Evolutionary conservation across 78 protist species (phyloP).

Genomic region (Thecamonas trahens): DNA sequence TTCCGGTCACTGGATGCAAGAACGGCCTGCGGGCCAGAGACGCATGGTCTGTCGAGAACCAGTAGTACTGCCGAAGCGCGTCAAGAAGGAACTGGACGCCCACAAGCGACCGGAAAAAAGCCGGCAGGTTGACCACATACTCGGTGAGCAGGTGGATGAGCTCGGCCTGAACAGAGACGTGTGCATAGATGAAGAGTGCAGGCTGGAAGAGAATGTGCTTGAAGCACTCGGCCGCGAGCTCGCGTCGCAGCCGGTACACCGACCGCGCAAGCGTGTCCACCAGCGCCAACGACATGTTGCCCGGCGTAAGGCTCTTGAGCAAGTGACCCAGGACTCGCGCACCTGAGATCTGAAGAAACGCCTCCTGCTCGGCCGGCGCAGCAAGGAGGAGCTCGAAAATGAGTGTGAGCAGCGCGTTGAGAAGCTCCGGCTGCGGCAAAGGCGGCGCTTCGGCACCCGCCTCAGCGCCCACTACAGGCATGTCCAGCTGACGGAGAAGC

Average conservation of each 20-base stretch:
- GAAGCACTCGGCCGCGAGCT: background rate
- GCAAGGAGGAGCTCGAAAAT: background rate
- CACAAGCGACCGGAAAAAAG: background rate
- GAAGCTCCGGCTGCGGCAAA: background rate
- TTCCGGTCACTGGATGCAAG: too few relatives aligned
- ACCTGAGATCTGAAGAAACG: background rate
- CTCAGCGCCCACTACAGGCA: background rate
- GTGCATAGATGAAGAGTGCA: background rate
- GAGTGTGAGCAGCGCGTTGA: background rate
- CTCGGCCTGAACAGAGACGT: background rate
- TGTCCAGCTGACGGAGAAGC: constrained; percentile 1
- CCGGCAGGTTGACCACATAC: background rate
- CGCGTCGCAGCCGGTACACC: background rate
- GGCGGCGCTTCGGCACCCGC: background rate
- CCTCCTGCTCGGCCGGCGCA: background rate
- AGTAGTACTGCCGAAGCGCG: background rate
- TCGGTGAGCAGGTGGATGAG: background rate
- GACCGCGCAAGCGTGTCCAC: too few relatives aligned
- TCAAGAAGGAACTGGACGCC: background rate
- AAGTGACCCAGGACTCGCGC: background rate
- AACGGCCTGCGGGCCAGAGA: too few relatives aligned
- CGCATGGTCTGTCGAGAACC: too few relatives aligned
- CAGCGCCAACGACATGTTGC: background rate
- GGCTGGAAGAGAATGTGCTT: background rate
- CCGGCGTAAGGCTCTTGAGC: background rate